These are phyloP conservation scores for Alternaria dauci DNA, from an alignment of 2,329 filamentous ascomycete species.

Conservation along the genomic window DNA sequence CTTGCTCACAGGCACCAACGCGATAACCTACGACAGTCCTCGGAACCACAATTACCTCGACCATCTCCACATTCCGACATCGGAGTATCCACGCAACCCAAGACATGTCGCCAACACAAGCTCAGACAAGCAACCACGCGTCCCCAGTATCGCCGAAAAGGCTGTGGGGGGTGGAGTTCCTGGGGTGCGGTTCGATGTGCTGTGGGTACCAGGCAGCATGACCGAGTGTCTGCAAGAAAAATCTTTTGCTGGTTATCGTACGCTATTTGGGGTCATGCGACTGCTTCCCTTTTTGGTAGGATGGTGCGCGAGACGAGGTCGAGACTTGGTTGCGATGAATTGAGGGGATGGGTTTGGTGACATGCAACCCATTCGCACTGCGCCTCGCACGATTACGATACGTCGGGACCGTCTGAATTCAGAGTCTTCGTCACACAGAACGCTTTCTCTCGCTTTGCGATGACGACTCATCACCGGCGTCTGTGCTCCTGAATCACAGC, in stretches of 20 bases:
- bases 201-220: no score
- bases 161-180: not conserved
- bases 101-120: not conserved
- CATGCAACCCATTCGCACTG: not conserved
- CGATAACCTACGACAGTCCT: no score
- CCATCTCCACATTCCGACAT: not conserved
- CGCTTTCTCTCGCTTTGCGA: not conserved
- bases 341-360: not conserved
- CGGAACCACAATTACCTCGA: not conserved
- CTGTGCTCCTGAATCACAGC: constrained; percentile 4
- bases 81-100: not conserved
- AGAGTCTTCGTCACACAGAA: not conserved
- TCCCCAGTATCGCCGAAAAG: not conserved
- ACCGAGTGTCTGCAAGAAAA: no score
- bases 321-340: no score
- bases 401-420: not conserved
- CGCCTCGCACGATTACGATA: constrained; percentile 1
- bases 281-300: no score
- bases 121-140: not conserved
- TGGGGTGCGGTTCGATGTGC: not conserved
- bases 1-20: not conserved
- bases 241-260: no score
- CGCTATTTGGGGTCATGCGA: no score
- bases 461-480: not conserved
- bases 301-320: no score